These are phyloP conservation scores for Fonsecaea erecta DNA, from an alignment of 2,329 filamentous ascomycete species.

Conservation along the genomic window DNA sequence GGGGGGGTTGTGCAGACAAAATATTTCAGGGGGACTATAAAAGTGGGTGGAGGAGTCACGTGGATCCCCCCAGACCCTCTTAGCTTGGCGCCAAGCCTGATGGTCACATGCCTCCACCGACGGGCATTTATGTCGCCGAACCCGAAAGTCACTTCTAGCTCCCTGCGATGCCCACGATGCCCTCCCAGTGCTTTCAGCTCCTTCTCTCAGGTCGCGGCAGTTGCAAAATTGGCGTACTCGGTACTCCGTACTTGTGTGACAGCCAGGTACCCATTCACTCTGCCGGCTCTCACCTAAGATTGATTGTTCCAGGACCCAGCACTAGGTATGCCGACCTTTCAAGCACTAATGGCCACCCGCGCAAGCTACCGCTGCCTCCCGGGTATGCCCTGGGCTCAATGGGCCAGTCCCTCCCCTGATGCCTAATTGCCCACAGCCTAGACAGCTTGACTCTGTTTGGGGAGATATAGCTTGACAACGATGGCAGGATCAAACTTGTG, in stretches of 20 bases:
- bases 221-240: neutral
- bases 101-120: neutral
- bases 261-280: neutral
- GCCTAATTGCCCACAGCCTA: neutral
- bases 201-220: neutral
- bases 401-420: too few relatives aligned
- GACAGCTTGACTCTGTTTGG: too few relatives aligned
- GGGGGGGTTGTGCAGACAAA: neutral
- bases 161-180: neutral
- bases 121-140: conserved; percentile 4
- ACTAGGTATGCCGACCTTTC: too few relatives aligned
- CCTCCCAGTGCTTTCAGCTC: neutral
- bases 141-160: neutral
- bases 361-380: too few relatives aligned
- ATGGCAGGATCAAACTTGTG: neutral
- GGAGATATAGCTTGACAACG: neutral
- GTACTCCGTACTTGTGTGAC: too few relatives aligned
- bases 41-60: neutral
- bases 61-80: neutral
- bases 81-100: neutral
- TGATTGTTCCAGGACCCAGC: neutral
- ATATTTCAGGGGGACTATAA: too few relatives aligned
- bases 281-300: neutral
- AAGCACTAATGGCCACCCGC: neutral
- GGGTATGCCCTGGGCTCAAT: too few relatives aligned